Evolutionary conservation across 2,329 filamentous ascomycete genomes (phyloP).

Genomic region (Calonectria pseudoturangicola): DNA sequence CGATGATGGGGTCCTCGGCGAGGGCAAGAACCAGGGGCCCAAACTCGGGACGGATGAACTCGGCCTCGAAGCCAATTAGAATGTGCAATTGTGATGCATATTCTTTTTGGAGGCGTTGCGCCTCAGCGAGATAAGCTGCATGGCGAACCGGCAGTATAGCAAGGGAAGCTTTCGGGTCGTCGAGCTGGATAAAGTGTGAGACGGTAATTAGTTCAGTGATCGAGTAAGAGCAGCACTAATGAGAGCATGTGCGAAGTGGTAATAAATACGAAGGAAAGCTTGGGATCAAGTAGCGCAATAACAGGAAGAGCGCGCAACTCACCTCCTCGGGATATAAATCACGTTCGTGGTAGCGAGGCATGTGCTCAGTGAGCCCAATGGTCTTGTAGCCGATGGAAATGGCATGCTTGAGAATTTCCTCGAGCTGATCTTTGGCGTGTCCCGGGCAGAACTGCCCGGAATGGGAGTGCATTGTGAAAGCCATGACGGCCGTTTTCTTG

Average conservation of each 20-base stretch:
- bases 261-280: neutral
- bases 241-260: neutral
- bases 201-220: neutral
- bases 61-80: constrained; percentile 92
- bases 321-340: constrained; percentile 97
- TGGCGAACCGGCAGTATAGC: constrained; percentile 73
- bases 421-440: constrained; percentile 90
- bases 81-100: constrained; percentile 85
- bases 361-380: constrained; percentile 95
- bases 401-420: constrained; percentile 87
- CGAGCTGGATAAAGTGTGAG: constrained; percentile 63
- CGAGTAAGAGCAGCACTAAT: neutral
- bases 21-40: constrained; percentile 76
- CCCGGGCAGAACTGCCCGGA: constrained; percentile 97
- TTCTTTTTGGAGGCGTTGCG: constrained; percentile 79
- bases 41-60: constrained; percentile 88
- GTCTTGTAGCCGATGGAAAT: constrained; percentile 86
- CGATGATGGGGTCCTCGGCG: constrained; percentile 76
- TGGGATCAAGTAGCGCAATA: neutral
- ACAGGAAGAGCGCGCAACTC: constrained; percentile 37
- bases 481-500: constrained; percentile 75
- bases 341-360: constrained; percentile 82
- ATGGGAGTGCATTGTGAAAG: constrained; percentile 98
- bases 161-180: constrained; percentile 69
- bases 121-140: constrained; percentile 84